phyloP scores from a whole-genome alignment of 768 basidiomycete genomes.

The Tephrocybe rancida region DNA sequence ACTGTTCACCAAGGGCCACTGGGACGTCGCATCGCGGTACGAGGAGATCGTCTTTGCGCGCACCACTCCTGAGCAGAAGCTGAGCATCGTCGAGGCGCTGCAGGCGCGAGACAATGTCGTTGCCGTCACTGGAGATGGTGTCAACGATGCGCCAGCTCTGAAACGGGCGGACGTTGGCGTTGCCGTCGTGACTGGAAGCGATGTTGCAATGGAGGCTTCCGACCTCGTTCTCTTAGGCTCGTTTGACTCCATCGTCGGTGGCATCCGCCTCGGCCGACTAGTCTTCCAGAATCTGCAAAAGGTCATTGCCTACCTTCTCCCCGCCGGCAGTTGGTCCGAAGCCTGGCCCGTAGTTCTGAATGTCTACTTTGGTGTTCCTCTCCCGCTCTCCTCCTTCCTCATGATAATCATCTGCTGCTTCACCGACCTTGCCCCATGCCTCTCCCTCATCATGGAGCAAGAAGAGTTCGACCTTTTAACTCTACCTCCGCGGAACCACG shows the following conservation, averaged over 20 bases:
- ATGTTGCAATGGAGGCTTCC: conserved; percentile 56
- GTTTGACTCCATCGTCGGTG: conserved; percentile 58
- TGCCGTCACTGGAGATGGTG: conserved; percentile 59
- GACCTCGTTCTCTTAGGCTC: conserved; percentile 41
- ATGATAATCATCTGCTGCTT: conserved; percentile 20
- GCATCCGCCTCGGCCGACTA: conserved; percentile 58
- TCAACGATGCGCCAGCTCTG: conserved; percentile 52
- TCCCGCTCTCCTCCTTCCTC: conserved; percentile 46
- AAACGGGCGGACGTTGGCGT: conserved; percentile 59
- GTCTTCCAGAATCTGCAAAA: conserved; percentile 62
- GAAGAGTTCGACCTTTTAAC: conserved; percentile 20
- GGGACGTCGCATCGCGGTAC: conserved; percentile 40
- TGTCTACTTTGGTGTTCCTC: conserved; percentile 60
- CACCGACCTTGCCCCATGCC: conserved; percentile 14
- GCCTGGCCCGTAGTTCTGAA: conserved; percentile 57
- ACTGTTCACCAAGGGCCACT: conserved; percentile 33
- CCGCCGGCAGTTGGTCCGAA: conserved; percentile 58
- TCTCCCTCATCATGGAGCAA: conserved; percentile 19
- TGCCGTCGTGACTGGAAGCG: conserved; percentile 42
- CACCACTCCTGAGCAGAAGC: conserved; percentile 58
- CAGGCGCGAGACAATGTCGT: conserved; percentile 50
- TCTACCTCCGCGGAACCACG: conserved; percentile 15
- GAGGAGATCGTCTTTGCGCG: conserved; percentile 52
- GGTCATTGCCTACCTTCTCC: conserved; percentile 44
- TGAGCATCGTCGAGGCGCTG: conserved; percentile 56